Evolutionary conservation across 768 basidiomycete genomes (phyloP), one percentile per base, ranked within the genome.

Genomic region (Rhodotorula graminis): DNA sequence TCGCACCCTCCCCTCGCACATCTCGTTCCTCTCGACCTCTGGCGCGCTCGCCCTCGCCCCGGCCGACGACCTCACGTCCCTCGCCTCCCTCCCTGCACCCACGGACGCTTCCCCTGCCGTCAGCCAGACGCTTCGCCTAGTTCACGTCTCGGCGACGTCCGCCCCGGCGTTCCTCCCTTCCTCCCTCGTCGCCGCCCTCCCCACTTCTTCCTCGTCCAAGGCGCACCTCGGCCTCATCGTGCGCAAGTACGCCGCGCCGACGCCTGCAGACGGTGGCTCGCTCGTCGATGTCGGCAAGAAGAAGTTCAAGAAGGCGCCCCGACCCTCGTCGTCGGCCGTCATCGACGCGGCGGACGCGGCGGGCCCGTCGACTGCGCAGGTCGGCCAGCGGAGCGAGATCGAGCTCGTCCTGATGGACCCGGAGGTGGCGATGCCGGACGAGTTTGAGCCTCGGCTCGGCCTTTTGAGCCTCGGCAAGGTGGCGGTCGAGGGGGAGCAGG

Each of bases 1-100:
- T 5, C 65, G 71, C 14, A 76, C 71, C 31, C 71, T 76, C 33
- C 71, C 74, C 15, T 46, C 65, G 0, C 71, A 76, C 65, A 66
- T 76, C 58, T 59, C 61, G 33, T 69, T 76, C 59, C 74, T 76
- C 21, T 69, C 74, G 25, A 2, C 60, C 15, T 66, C 74, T 31
- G 74, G 74, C n/a, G 58, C 65, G 0, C 69, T 76, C 65, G 64
- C 71, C 11, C 74, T 76, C 59, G 74, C 74, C 0, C 61, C 71
- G 9, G 19, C 61, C 25, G 64, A 65, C 25, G 56, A 70, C 58
- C 65, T 76, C 46, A 67, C 66, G 14, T 60, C 58, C 27, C 68
- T 72, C 65, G 67, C 66, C 9, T 70, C 74, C 27, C 71, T 76
- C 33, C 55, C 68, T 33, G 56, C 62, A 23, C 23, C 68, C 1